Conservation (phyloP, 495 filamentous ascomycete species). For the Amniculicola lignicola region DNA sequence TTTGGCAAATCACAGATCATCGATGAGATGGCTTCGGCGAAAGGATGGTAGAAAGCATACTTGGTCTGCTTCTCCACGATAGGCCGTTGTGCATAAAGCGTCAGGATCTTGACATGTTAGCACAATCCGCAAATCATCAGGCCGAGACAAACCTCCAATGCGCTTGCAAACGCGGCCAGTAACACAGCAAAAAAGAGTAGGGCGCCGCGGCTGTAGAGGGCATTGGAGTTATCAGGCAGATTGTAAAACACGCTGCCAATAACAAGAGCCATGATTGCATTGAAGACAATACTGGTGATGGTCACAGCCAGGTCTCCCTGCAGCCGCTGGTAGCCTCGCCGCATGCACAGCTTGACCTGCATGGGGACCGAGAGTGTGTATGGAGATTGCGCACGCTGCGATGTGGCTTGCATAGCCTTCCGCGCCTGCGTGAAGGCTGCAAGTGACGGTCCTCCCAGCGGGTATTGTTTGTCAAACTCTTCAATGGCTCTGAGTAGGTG, state of each 20-base stretch:
- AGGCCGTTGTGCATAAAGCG: constrained; percentile 78
- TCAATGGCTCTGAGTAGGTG: constrained; percentile 69
- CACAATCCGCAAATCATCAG: no score
- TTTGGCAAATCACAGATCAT: constrained; percentile 71
- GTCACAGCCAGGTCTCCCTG: constrained; percentile 14
- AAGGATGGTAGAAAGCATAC: constrained; percentile 85
- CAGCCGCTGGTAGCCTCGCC: constrained; percentile 63
- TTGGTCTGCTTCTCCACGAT: constrained; percentile 86
- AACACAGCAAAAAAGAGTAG: constrained; percentile 83
- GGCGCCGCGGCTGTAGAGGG: constrained; percentile 71
- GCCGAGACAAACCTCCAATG: no score
- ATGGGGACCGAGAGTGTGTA: constrained; percentile 68
- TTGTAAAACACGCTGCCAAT: constrained; percentile 79
- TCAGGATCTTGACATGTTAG: constrained; percentile 48
- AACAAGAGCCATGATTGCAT: constrained; percentile 69
- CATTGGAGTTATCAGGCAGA: constrained; percentile 54
- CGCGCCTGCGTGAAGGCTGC: constrained; percentile 60
- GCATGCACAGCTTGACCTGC: constrained; percentile 53
- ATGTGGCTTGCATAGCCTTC: constrained; percentile 60
- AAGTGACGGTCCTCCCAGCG: constrained; percentile 21
- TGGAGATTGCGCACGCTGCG: constrained; percentile 52
- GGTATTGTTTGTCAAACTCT: constrained; percentile 51
- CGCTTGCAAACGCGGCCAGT: no score
- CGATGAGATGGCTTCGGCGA: constrained; percentile 75
- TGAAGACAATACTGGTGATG: constrained; percentile 40